These are phyloP conservation scores for Scenedesmus sp. DNA, from an alignment of 163 green algal genomes.

Conservation along the genomic window DNA sequence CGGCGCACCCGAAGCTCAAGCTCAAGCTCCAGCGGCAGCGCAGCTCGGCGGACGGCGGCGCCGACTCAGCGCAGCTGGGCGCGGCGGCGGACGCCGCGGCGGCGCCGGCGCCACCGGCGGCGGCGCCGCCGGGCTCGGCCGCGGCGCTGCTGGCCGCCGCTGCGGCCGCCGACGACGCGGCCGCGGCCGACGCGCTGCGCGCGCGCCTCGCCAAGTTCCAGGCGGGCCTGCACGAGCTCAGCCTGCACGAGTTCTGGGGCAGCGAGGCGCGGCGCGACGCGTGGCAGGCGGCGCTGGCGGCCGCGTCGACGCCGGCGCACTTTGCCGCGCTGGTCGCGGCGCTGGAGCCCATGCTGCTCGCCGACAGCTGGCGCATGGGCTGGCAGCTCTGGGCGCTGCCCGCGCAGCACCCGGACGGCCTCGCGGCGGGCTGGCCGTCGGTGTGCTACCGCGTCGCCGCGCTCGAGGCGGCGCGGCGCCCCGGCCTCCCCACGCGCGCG, in stretches of 20 bases:
- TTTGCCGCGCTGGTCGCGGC: conserved; percentile 32
- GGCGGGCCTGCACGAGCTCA: neutral
- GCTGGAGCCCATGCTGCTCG: conserved; percentile 31
- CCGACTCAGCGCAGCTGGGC: neutral
- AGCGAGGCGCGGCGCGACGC: neutral
- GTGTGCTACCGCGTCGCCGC: conserved; percentile 50
- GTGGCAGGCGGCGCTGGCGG: conserved; percentile 22
- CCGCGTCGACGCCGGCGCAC: neutral
- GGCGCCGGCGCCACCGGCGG: neutral
- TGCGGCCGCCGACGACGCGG: conserved; percentile 9
- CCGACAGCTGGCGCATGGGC: conserved; percentile 23
- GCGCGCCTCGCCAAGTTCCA: neutral
- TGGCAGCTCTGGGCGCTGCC: conserved; percentile 58
- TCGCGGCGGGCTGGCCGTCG: conserved; percentile 44
- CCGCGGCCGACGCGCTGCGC: conserved; percentile 25
- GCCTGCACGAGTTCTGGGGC: conserved; percentile 30
- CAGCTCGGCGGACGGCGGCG: neutral
- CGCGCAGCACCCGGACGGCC: conserved; percentile 51
- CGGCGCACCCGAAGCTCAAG: conserved; percentile 23
- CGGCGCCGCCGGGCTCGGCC: conserved; percentile 11
- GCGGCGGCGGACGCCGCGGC: neutral
- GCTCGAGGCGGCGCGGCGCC: conserved; percentile 25
- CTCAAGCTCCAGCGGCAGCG: conserved; percentile 14
- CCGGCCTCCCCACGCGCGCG: conserved; percentile 16
- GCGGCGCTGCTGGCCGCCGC: conserved; percentile 30